Evolutionary conservation across 306 rosid genomes (phyloP), one percentile per base, ranked within the genome.

Genomic region (Dryas alaskensis): DNA sequence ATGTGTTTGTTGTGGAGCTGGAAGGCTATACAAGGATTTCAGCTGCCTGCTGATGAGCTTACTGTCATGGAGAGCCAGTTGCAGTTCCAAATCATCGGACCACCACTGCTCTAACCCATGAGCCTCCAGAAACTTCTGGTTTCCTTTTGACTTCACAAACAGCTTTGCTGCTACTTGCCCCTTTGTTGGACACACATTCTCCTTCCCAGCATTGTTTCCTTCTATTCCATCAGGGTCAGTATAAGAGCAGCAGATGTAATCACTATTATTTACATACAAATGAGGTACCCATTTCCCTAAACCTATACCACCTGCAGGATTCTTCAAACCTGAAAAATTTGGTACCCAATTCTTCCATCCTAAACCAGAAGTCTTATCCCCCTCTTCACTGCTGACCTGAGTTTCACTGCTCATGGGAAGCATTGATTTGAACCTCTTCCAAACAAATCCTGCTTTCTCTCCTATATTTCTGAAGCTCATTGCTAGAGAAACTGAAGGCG

Each of bases 91-190:
- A 76, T 90, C 97, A 69, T 91, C 93, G 43, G 99, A 92, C 98
- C 98, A 95, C 99, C 99, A 95, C 71, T 95, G 98, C 76, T 89
- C 96, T 65, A 92, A 47, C 9, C 98, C 99, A 81, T 95, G 99
- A 79, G 99, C 99, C 79, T 92, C 96, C 17, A 88, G 69, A 86
- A 95, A 95, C 84, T 80, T 90, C 83, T 94, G 99, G 60, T 92
- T 92, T 65, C 93, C 97, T 76, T 92, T 94, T 0, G 99, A 87
- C 76, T 82, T 90, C 74, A 92, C 96, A 79, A 87, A 92, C 80
- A 94, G 82, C 80, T 88, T 94, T 1, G 99, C 97, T 40, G 87
- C 88, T 16, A 76, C 76, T 63, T 80, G 86, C 69, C 89, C 87
- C 17, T 73, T 82, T 31, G 73, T 61, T 4, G 92, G 88, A 45